These are phyloP conservation scores for Colletotrichum lentis DNA, from an alignment of 2,329 filamentous ascomycete species.

Conservation along the genomic window DNA sequence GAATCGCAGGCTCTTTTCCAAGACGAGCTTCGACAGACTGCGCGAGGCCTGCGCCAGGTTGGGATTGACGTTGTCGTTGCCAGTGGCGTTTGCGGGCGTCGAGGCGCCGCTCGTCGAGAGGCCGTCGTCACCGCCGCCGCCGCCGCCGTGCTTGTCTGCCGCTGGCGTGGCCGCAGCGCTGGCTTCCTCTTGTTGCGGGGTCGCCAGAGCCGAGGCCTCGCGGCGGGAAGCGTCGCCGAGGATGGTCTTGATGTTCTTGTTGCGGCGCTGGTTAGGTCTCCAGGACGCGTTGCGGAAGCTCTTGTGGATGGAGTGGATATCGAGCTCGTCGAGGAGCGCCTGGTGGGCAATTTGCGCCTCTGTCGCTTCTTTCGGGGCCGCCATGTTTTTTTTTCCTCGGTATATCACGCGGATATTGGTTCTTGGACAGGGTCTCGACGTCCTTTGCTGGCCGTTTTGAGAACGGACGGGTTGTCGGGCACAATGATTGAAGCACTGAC, in stretches of 20 bases:
- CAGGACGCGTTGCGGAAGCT: constrained; percentile 90
- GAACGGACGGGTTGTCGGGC: neutral
- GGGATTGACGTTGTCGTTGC: constrained; percentile 53
- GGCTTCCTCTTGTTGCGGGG: constrained; percentile 72
- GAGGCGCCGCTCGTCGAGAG: constrained; percentile 66
- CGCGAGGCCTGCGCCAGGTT: constrained; percentile 91
- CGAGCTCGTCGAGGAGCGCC: constrained; percentile 86
- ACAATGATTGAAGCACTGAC: constrained; percentile 19
- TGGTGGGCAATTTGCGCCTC: constrained; percentile 83
- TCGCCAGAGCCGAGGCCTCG: constrained; percentile 81
- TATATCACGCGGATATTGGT: neutral
- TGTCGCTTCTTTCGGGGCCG: constrained; percentile 74
- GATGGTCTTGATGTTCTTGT: constrained; percentile 99
- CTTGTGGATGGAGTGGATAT: constrained; percentile 86
- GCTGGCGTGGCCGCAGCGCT: constrained; percentile 76
- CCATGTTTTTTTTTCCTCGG: constrained; percentile 63
- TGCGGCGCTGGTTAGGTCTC: constrained; percentile 93
- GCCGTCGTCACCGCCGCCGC: constrained; percentile 64
- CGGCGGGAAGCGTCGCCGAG: constrained; percentile 86
- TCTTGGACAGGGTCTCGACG: neutral
- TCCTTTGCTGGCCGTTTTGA: neutral
- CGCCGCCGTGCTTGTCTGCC: constrained; percentile 50
- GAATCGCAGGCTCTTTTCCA: constrained; percentile 77
- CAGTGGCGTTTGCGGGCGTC: constrained; percentile 58
- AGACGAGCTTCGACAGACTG: constrained; percentile 84